These are phyloP conservation scores for Trametes elegans DNA, from an alignment of 768 basidiomycete species.

Conservation along the genomic window DNA sequence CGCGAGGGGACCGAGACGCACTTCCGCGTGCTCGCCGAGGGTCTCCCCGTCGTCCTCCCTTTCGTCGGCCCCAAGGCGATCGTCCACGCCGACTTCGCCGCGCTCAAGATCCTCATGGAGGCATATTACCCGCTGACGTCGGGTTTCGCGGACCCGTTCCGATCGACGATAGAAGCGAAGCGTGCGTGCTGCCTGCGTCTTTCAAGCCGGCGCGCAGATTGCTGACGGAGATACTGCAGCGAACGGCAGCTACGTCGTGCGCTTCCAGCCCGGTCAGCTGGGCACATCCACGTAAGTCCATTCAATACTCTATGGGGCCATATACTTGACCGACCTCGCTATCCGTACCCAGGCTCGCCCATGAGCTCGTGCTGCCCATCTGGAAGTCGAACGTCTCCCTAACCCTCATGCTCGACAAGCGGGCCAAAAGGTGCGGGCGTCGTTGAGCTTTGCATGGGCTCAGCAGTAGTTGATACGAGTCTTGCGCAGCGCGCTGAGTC, in stretches of 20 bases:
- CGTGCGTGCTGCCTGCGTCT: slow-evolving; percentile 39
- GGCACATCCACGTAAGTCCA: slow-evolving; percentile 53
- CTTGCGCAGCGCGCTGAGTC: slow-evolving; percentile 69
- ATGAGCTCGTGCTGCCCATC: slow-evolving; percentile 86
- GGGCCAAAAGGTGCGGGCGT: slow-evolving; percentile 71
- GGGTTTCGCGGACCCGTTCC: slow-evolving; percentile 63
- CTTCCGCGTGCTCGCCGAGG: slow-evolving; percentile 83
- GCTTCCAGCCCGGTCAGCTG: slow-evolving; percentile 55
- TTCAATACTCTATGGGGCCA: slow-evolving; percentile 1
- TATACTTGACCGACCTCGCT: background rate
- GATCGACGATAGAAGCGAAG: slow-evolving; percentile 46
- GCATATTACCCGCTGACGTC: slow-evolving; percentile 77
- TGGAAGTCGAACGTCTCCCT: slow-evolving; percentile 92
- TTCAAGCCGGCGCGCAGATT: background rate
- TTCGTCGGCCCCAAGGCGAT: slow-evolving; percentile 68
- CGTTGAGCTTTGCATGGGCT: too few relatives aligned
- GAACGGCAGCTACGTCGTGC: slow-evolving; percentile 69
- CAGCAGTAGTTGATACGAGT: background rate
- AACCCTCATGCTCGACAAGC: slow-evolving; percentile 94
- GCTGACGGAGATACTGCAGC: slow-evolving; percentile 36
- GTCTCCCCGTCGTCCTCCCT: slow-evolving; percentile 79
- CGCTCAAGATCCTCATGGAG: slow-evolving; percentile 66
- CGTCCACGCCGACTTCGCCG: slow-evolving; percentile 51
- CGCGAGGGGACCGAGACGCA: slow-evolving; percentile 52
- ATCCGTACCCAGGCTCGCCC: slow-evolving; percentile 49